Evolutionary conservation across 371 early-diverging fungal genomes (phyloP), one percentile per base, ranked within the genome.

Genomic region (Mucor mucedo): DNA sequence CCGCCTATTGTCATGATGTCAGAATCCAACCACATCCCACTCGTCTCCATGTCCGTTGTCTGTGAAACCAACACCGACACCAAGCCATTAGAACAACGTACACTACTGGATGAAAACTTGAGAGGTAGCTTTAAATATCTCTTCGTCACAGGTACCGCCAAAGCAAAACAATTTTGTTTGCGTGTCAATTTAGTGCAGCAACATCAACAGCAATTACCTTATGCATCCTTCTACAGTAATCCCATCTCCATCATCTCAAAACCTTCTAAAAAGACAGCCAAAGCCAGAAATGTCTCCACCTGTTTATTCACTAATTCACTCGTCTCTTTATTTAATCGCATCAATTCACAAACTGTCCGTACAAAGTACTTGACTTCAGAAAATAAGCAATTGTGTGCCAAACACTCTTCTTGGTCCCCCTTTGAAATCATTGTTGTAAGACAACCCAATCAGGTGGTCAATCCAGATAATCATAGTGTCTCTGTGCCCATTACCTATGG

Each of bases 341-440:
- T 93, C 78, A 90, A 91, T 71, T 93, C 93, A 3, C 95, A 94
- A 73, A 94, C 93, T 0, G 92, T 91, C 33, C 87, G 93, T 57
- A 94, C 95, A 32, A 91, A 91, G 68, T 93, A 92, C 71, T 79
- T 93, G 80, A 84, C 83, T 11, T 77, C 81, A 9, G 69, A 72
- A 30, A 62, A 66, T 33, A 65, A 69, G 13, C 82, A 85, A 59
- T 77, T 90, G 61, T 88, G 90, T 42, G 92, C 92, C 29, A 90
- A 89, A 72, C 89, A 88, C 70, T 80, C 88, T 44, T 82, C 87
- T 50, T 93, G 93, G 93, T 86, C 91, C 35, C 84, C 93, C 0
- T 91, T 93, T 65, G 83, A 87, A 33, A 89, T 93, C 40, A 81
- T 83, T 5, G 82, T 90, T 8, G 74, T 85, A 10, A 75, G 80